Base-by-base conservation (phyloP, 1,284 basidiomycete genomes). In the Austropuccinia psidii region DNA sequence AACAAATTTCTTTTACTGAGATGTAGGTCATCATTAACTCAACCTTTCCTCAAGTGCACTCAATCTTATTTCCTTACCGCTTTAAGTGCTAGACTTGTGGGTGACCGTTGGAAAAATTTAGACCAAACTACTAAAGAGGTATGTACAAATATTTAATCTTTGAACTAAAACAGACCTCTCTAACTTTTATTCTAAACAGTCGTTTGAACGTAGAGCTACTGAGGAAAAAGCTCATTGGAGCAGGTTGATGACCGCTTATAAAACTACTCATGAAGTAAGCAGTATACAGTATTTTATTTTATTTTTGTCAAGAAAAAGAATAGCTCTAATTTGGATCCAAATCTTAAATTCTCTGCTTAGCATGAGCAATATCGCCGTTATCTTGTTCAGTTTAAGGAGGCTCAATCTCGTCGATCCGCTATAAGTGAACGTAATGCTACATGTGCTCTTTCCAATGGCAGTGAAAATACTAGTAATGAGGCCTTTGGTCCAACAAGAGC, bases 101-200 rank as follows among this genome's bases (percentile, higher is more conserved):
- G 67, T 47, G 67, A 70, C 33, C 67, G 67, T 24, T 70, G 67
- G 67, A 70, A 70, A 45, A 70, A 21, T 35, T 35, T 70, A 57
- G 54, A 60, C 7, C 54, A 31, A 45, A 33, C 27, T 11, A 17
- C 33, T 31, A 70, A 70, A 45, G 55, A 70, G 31, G 67, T 70
- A 50, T 27, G 55, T 19, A 29, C 9, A 33, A 31, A 37, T 50
- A 6, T 33, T 1, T 50, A 29, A 54, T 19, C n/a, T 39, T 31
- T 41, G 3, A 33, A 45, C 31, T 24, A 24, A 4, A 29, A 24
- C 15, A 15, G 66, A 24, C 6, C 24, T n/a, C 33, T 31, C 35
- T 50, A 29, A 24, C 55, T 58, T 1, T 33, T 60, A 55, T 24
- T 45, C 31, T 37, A 19, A 31, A 29, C n/a, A 70, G 67, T 37